Conservation (phyloP, 352 stramenopile species). For the Hyaloperonospora brassicae region DNA sequence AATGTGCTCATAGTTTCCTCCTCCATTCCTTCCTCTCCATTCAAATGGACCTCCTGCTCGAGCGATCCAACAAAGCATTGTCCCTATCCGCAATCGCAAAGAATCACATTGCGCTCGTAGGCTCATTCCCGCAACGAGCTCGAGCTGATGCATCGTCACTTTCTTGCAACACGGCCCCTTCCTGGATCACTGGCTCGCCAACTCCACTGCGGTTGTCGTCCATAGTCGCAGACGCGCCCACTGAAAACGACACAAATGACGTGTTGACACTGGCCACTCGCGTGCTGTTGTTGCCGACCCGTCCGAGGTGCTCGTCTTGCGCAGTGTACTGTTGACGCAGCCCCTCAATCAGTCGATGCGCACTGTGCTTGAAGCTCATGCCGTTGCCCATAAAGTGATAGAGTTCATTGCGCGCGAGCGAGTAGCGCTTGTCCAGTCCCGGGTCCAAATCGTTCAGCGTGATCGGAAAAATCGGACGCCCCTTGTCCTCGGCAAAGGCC, state of each 20-base stretch:
- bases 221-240: conserved; percentile 14
- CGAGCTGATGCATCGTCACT: conserved; percentile 7
- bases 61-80: conserved; percentile 24
- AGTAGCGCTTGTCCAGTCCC: conserved; percentile 74
- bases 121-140: conserved; percentile 11
- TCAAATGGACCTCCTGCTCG: conserved; percentile 27
- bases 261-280: conserved; percentile 30
- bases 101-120: conserved; percentile 27
- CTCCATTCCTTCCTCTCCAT: conserved; percentile 18
- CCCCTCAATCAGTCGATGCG: conserved; percentile 38
- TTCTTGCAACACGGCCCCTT: conserved; percentile 17
- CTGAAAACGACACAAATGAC: conserved; percentile 39
- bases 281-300: conserved; percentile 21
- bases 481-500: conserved; percentile 79
- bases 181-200: conserved; percentile 24
- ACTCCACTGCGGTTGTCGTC: conserved; percentile 11
- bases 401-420: conserved; percentile 65
- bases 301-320: conserved; percentile 9
- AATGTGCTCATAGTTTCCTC: neutral
- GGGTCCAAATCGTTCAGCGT: conserved; percentile 70
- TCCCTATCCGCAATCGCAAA: conserved; percentile 37
- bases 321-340: conserved; percentile 30
- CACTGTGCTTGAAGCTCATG: conserved; percentile 62
- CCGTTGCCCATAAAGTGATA: conserved; percentile 74
- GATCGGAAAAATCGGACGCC: conserved; percentile 70